Conservation (phyloP, 2,329 filamentous ascomycete genomes). For the Sphaerulina vaccinii region DNA sequence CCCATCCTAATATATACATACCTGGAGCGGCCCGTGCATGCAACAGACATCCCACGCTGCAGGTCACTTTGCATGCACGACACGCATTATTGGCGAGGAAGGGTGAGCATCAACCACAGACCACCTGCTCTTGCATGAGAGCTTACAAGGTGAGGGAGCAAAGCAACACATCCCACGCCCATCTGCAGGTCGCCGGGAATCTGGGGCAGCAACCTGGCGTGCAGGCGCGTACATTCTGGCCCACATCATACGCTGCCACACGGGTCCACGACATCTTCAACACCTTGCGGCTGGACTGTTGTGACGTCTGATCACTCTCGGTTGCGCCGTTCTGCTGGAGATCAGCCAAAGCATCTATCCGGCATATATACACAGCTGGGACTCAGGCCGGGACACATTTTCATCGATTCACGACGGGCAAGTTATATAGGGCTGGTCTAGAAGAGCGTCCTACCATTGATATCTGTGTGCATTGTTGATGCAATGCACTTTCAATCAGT, state of each 20-base stretch:
- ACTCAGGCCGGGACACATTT: background rate
- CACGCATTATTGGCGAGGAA: constrained; percentile 9
- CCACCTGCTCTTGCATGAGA: constrained; percentile 2
- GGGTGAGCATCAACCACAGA: constrained; percentile 17
- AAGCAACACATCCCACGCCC: constrained; percentile 24
- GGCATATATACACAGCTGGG: constrained; percentile 5
- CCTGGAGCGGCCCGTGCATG: constrained; percentile 18
- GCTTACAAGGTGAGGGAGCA: constrained; percentile 17
- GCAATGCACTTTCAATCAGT: constrained; percentile 35
- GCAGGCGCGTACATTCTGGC: constrained; percentile 4
- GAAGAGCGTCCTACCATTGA: too few species aligned
- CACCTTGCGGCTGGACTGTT: constrained; percentile 11
- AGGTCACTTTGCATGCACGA: constrained; percentile 24
- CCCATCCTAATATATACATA: background rate
- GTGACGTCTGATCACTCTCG: constrained; percentile 21
- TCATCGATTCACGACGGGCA: too few species aligned
- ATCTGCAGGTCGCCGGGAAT: constrained; percentile 1
- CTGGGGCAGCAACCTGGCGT: constrained; percentile 8
- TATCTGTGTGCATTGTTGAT: background rate
- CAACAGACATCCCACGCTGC: constrained; percentile 31
- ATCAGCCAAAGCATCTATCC: background rate
- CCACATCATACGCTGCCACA: constrained; percentile 2
- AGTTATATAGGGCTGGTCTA: too few species aligned
- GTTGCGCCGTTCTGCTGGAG: constrained; percentile 3
- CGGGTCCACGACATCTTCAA: constrained; percentile 13